Percentiles rank a stretch among this genome's conserved stretches.
Conservation (phyloP, 371 early-diverging fungal species). For the Apophysomyces ossiformis region DNA sequence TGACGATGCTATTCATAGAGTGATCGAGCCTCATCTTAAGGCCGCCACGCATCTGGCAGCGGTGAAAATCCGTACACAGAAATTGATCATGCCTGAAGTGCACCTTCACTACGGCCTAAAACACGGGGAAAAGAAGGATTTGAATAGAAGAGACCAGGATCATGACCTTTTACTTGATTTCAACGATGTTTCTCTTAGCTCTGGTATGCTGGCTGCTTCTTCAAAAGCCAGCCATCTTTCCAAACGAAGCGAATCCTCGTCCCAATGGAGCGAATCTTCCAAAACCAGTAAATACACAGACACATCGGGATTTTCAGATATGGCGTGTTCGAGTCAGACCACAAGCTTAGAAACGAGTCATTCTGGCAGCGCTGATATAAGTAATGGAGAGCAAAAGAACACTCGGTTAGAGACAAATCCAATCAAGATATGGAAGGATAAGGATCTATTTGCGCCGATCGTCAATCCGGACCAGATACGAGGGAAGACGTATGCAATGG, state of each 20-base stretch:
- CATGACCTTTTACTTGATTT: neutral
- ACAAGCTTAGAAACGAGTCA: neutral
- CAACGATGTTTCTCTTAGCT: neutral
- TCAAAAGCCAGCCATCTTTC: neutral
- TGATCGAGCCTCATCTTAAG: slow-evolving; percentile 3
- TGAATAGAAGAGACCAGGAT: neutral
- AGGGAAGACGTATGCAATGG: neutral
- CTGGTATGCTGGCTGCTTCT: neutral
- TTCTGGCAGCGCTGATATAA: neutral
- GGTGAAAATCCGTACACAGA: neutral
- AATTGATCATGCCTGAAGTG: neutral
- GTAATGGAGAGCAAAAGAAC: too few species aligned
- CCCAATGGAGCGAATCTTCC: neutral
- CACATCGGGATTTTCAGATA: neutral
- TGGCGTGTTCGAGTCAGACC: neutral
- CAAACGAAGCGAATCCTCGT: neutral
- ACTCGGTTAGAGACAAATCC: neutral
- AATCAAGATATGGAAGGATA: neutral
- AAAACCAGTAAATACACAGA: neutral
- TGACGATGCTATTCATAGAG: neutral
- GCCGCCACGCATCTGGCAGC: neutral
- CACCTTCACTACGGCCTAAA: too few species aligned
- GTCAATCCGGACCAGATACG: neutral
- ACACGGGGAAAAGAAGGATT: too few species aligned
- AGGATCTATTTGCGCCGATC: slow-evolving; percentile 3